Base-by-base conservation (phyloP, 495 filamentous ascomycete genomes). In the Aeminium ludgeri region DNA sequence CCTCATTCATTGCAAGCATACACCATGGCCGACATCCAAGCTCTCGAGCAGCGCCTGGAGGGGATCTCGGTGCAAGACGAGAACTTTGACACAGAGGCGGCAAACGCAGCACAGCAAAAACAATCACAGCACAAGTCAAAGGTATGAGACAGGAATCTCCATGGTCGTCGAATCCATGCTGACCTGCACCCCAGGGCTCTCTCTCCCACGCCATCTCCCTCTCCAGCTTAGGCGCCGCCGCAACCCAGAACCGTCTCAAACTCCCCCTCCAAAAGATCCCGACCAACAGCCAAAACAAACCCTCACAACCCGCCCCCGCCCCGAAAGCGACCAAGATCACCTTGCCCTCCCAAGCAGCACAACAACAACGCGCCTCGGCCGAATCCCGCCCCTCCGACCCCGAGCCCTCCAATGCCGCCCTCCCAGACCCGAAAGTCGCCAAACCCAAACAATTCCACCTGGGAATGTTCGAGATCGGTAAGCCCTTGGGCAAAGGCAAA, bases 391-490 rank as follows among this genome's bases (percentile, higher is more conserved):
- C 38, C 44, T 48, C 55, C 40, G 65, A 67, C 27, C 61, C 60
- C 17, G 61, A 65, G 1, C 70, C 74, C 46, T 67, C 69, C 31
- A 65, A 63, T 30, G 28, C 17, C 30, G 43, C 47, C 31, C 25
- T 68, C 71, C 53, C 68, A 17, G 74, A 76, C 41, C 67, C 74
- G 38, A 73, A 82, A 53, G 62, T 74, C 36, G 18, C 53, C 11
- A 45, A 65, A 34, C 73, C 76, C 2, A 87, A 80, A 51, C 70
- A 85, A 38, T 82, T 89, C 56, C 85, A 95, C 49, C 76, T 97
- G 1, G 86, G 87, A 57, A 96, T 97, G 89, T 97, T 97, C 54
- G 89, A 97, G 54, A 96, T 97, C 50, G 89, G 89, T 8, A 82
- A 86, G 35, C 91, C 89, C 2, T 65, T 97, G 4, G 89, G 89